These are phyloP conservation scores for Tolypocladium sp. DNA, from an alignment of 2,329 filamentous ascomycete species.

Conservation along the genomic window DNA sequence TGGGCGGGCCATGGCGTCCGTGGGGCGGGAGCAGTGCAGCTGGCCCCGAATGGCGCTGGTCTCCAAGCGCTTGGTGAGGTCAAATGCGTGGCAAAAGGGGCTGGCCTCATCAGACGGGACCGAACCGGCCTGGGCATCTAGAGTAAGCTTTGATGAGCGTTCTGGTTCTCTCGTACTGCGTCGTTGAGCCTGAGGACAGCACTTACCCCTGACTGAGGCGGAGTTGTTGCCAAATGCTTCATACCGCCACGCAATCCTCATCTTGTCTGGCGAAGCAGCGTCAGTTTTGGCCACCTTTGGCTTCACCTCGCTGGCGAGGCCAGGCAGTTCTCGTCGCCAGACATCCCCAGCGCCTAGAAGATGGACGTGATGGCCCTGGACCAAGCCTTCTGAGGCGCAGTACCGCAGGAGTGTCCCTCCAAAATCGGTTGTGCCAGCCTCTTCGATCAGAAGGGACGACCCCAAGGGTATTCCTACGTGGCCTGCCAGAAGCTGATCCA, in stretches of 20 bases:
- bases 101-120: constrained; percentile 7
- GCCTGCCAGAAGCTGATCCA: constrained; percentile 78
- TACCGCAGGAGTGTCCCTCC: constrained; percentile 75
- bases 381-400: constrained; percentile 85
- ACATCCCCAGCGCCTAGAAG: constrained; percentile 69
- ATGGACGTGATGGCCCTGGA: constrained; percentile 85
- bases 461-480: constrained; percentile 81
- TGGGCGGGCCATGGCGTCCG: constrained; percentile 17
- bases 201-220: constrained; percentile 3
- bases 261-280: constrained; percentile 53
- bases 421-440: constrained; percentile 91
- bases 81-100: constrained; percentile 63
- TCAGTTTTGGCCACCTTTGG: constrained; percentile 32
- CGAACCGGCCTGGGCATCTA: constrained; percentile 8
- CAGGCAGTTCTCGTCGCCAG: constrained; percentile 81
- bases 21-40: constrained; percentile 40
- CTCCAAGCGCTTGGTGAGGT: constrained; percentile 57
- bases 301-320: constrained; percentile 39
- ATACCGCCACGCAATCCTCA: constrained; percentile 99
- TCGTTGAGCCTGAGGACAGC: no score
- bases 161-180: not conserved
- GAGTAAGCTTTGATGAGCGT: not conserved
- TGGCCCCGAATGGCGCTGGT: constrained; percentile 38
- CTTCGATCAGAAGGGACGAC: constrained; percentile 70
- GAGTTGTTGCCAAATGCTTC: constrained; percentile 61